A percentile compares a stretch with the other conserved stretches of the same genome.
These are phyloP conservation scores for Logfia minima DNA, from an alignment of 129 eudicot species.

Conservation along the genomic window DNA sequence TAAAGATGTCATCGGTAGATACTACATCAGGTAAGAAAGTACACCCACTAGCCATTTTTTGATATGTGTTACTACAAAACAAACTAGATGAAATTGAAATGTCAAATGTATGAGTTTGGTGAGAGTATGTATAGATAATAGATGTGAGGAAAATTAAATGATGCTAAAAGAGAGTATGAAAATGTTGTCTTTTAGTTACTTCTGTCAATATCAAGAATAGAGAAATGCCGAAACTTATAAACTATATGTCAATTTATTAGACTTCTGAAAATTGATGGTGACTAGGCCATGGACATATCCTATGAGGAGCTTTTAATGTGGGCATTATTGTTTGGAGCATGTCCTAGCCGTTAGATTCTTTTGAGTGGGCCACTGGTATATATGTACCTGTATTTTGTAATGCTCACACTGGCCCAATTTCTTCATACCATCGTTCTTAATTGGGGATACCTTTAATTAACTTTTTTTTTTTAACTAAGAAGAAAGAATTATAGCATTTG, in stretches of 20 bases:
- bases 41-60: conserved; percentile 26
- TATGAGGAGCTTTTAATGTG: conserved; percentile 22
- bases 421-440: background rate
- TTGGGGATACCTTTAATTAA: no score
- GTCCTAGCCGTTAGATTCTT: conserved; percentile 7
- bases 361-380: conserved; percentile 1
- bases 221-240: background rate
- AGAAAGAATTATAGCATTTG: no score
- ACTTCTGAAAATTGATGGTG: conserved; percentile 22
- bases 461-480: no score
- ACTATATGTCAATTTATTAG: background rate
- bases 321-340: background rate
- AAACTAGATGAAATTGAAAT: conserved; percentile 12
- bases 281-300: conserved; percentile 22
- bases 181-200: conserved; percentile 8
- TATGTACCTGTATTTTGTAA: no score
- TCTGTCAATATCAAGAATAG: conserved; percentile 27
- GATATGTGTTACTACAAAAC: background rate
- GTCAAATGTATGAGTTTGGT: background rate
- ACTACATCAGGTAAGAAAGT: conserved; percentile 29
- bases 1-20: conserved; percentile 56
- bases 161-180: conserved; percentile 25
- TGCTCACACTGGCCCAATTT: background rate
- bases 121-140: background rate
- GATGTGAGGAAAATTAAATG: conserved; percentile 1